Conservation (phyloP, 2,329 filamentous ascomycete species). For the Pseudogymnoascus sp. region DNA sequence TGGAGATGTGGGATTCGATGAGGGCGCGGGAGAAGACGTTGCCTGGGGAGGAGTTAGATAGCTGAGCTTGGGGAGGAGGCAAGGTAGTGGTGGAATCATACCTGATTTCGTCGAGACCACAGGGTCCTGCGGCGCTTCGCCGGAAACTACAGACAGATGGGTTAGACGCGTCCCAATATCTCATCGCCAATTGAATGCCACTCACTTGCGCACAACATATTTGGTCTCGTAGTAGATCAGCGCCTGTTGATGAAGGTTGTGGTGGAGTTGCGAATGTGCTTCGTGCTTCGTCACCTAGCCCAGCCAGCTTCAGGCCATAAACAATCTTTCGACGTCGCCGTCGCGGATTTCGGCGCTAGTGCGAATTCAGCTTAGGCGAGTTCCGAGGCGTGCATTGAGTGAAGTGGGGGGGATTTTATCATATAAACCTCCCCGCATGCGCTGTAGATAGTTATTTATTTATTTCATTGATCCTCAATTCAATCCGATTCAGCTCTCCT, state of each 20-base stretch:
- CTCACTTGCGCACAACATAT: slow-evolving; percentile 60
- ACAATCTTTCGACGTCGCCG: slow-evolving; percentile 4
- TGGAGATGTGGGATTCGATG: slow-evolving; percentile 88
- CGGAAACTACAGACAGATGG: slow-evolving; percentile 61
- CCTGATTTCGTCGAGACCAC: slow-evolving; percentile 93
- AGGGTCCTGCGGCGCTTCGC: slow-evolving; percentile 89
- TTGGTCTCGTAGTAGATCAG: slow-evolving; percentile 20
- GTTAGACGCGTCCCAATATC: slow-evolving; percentile 18
- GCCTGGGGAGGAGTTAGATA: slow-evolving; percentile 41
- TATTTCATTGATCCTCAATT: background rate
- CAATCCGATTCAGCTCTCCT: background rate
- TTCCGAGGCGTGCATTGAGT: slow-evolving; percentile 1
- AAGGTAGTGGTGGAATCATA: slow-evolving; percentile 39
- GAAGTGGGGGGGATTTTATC: slow-evolving; percentile 3
- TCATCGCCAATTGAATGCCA: slow-evolving; percentile 20
- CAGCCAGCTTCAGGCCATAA: slow-evolving; percentile 7
- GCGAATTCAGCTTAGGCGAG: slow-evolving; percentile 2
- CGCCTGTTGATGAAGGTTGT: background rate
- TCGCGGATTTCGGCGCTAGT: slow-evolving; percentile 5
- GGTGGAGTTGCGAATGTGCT: background rate
- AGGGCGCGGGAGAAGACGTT: slow-evolving; percentile 91
- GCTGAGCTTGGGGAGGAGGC: slow-evolving; percentile 14
- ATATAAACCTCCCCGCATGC: slow-evolving; percentile 3
- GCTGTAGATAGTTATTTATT: background rate
- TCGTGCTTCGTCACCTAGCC: background rate